Conservation (phyloP, 495 filamentous ascomycete genomes). For the Schizothecium vesticola region DNA sequence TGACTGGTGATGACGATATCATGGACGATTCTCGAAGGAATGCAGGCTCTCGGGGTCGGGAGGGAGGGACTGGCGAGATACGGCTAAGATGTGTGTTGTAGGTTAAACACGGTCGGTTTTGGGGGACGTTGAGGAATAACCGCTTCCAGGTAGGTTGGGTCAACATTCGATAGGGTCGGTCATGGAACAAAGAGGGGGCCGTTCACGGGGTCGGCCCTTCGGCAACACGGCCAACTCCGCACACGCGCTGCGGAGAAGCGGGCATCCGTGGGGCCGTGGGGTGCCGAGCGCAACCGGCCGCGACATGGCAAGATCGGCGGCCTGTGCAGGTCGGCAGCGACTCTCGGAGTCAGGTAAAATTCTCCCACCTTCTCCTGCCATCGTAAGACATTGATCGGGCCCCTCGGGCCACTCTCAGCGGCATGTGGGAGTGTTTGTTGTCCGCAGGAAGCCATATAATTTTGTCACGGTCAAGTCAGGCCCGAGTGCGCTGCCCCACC, state of each 20-base stretch:
- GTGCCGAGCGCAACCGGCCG: background rate
- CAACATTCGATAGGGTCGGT: background rate
- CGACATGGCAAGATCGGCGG: background rate
- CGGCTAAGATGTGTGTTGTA: background rate
- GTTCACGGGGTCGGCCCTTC: background rate
- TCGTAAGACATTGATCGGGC: background rate
- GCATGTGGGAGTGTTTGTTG: background rate
- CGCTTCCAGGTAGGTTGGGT: background rate
- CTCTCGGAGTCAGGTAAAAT: background rate
- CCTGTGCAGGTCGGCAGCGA: background rate
- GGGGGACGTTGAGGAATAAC: background rate
- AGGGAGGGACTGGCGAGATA: background rate
- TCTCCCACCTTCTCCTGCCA: background rate
- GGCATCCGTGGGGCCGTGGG: background rate
- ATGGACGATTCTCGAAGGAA: constrained; percentile 11
- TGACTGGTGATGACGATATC: background rate
- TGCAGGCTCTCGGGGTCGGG: background rate
- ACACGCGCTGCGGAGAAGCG: constrained; percentile 5
- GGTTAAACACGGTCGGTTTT: background rate
- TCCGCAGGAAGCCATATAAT: background rate
- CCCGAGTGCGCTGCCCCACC: background rate
- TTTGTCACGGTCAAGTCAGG: background rate
- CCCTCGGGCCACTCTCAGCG: background rate
- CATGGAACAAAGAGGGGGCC: background rate
- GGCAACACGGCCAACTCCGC: background rate